Evolutionary conservation across 2,329 filamentous ascomycete species (phyloP).

Genomic region (Colletotrichum lupini): DNA sequence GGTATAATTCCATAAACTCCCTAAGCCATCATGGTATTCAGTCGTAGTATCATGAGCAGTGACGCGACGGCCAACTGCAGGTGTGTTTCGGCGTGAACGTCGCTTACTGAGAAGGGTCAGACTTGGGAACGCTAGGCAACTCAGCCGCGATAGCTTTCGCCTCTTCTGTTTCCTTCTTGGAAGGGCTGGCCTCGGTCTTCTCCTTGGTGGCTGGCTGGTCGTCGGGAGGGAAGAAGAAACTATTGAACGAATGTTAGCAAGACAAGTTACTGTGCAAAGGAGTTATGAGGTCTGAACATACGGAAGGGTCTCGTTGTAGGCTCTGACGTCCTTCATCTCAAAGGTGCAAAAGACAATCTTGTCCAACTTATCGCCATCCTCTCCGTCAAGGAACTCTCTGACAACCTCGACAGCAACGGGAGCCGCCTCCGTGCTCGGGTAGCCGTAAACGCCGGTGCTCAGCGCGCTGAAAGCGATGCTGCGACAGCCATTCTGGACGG

Average conservation of each 20-base stretch:
- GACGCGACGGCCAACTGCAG: too few species aligned
- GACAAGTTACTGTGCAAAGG: too few species aligned
- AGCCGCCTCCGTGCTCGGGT: constrained; percentile 80
- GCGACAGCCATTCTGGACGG: constrained; percentile 71
- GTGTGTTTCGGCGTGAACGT: not conserved
- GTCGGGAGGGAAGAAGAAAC: constrained; percentile 35
- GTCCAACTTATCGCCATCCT: constrained; percentile 65
- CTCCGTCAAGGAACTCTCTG: constrained; percentile 62
- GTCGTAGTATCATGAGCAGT: not conserved
- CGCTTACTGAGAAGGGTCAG: constrained; percentile 40
- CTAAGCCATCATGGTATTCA: not conserved
- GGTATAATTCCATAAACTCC: constrained; percentile 9
- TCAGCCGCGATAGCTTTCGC: constrained; percentile 42
- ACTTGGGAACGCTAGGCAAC: constrained; percentile 49
- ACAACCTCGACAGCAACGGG: constrained; percentile 73
- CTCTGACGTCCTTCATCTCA: constrained; percentile 77
- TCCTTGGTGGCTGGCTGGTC: constrained; percentile 28
- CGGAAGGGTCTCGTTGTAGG: constrained; percentile 80
- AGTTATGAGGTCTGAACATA: constrained; percentile 58
- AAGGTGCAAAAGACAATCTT: constrained; percentile 90
- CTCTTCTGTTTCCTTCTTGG: constrained; percentile 39
- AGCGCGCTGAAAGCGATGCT: constrained; percentile 86
- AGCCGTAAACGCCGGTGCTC: constrained; percentile 92
- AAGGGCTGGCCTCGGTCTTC: constrained; percentile 37
- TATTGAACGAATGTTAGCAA: not conserved